Evolutionary conservation across 2,329 filamentous ascomycete species (phyloP).

Genomic region (Aspergillus unguis): DNA sequence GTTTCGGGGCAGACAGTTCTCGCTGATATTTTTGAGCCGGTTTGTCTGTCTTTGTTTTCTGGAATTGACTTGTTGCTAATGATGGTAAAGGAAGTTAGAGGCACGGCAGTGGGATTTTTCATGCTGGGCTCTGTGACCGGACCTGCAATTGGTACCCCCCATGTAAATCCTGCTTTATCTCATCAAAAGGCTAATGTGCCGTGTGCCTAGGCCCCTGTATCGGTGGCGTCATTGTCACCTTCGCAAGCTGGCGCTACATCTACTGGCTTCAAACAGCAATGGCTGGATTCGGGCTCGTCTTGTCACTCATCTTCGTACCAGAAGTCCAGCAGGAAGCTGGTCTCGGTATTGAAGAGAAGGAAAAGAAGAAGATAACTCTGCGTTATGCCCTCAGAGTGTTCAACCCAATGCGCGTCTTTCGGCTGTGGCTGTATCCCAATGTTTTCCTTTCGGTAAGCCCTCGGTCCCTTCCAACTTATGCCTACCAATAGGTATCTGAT

Average conservation of each 20-base stretch:
- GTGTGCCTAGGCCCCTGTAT: slow-evolving; percentile 51
- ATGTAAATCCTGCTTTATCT: neutral
- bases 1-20: slow-evolving; percentile 39
- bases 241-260: slow-evolving; percentile 68
- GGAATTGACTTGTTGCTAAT: neutral
- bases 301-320: slow-evolving; percentile 64
- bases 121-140: slow-evolving; percentile 44
- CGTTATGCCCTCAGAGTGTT: slow-evolving; percentile 38
- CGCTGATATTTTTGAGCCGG: slow-evolving; percentile 40
- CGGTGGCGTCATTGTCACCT: slow-evolving; percentile 75
- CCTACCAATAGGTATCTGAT: neutral
- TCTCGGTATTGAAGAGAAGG: slow-evolving; percentile 42
- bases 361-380: slow-evolving; percentile 39
- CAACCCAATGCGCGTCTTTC: slow-evolving; percentile 61
- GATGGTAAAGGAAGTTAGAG: slow-evolving; percentile 33
- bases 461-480: slow-evolving; percentile 18
- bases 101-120: slow-evolving; percentile 45
- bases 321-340: slow-evolving; percentile 56
- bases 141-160: slow-evolving; percentile 39
- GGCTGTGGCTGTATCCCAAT: slow-evolving; percentile 66
- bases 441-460: slow-evolving; percentile 55
- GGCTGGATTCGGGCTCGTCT: slow-evolving; percentile 56
- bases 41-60: slow-evolving; percentile 14
- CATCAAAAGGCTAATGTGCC: neutral
- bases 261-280: slow-evolving; percentile 75